phyloP scores from a whole-genome alignment of 257 asterid species.

The Mitragyna speciosa region DNA sequence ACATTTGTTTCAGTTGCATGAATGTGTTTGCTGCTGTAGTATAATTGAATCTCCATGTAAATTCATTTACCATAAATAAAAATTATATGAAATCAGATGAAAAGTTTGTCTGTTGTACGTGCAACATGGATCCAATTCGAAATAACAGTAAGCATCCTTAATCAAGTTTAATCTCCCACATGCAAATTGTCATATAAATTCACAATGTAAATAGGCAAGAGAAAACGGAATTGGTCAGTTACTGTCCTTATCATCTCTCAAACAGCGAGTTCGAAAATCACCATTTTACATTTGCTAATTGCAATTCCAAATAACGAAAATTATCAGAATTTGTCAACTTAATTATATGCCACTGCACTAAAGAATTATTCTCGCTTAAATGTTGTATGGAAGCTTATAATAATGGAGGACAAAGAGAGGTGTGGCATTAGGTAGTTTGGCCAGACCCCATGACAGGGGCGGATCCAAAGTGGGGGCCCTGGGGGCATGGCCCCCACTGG shows the following conservation, averaged over 20 bases:
- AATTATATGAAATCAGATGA: background rate
- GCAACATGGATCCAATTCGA: background rate
- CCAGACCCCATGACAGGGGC: no score
- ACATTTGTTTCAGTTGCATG: background rate
- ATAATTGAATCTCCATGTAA: background rate
- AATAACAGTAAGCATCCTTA: background rate
- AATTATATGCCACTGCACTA: background rate
- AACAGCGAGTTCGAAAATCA: background rate
- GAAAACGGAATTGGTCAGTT: no score
- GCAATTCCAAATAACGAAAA: no score
- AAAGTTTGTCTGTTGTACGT: background rate
- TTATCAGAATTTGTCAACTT: no score
- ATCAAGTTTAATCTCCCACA: background rate
- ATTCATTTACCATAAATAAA: background rate
- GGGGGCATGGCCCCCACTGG: no score
- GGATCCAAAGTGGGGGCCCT: no score
- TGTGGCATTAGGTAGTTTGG: slow-evolving; percentile 12
- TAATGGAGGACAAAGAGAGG: background rate
- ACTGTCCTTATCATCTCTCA: no score
- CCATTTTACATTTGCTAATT: no score
- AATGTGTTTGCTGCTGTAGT: background rate
- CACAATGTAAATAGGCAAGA: background rate
- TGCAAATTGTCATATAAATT: background rate
- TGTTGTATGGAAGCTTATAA: background rate
- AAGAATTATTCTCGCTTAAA: no score